Conservation (phyloP, 805 yeast species). For the Torulaspora franciscae region DNA sequence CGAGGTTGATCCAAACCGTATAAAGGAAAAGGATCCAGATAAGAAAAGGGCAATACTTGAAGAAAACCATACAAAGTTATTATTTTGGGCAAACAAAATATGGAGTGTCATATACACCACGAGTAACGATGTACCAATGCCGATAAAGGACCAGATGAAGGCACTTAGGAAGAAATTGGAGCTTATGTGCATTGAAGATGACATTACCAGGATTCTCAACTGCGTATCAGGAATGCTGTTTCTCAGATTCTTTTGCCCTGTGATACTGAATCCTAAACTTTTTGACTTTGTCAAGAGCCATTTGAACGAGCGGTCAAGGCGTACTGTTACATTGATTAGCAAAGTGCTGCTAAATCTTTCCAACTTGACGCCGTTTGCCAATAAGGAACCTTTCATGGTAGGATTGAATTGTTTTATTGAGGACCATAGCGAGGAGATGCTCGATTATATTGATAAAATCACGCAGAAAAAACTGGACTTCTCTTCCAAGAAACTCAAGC, state of each 20-base stretch:
- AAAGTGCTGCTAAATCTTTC: slow-evolving; percentile 76
- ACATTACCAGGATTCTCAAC: slow-evolving; percentile 47
- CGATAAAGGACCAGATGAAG: slow-evolving; percentile 59
- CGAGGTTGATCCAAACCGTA: slow-evolving; percentile 76
- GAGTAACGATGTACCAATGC: slow-evolving; percentile 68
- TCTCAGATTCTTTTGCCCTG: slow-evolving; percentile 83
- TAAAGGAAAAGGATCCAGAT: slow-evolving; percentile 37
- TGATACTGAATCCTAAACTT: slow-evolving; percentile 81
- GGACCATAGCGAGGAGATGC: slow-evolving; percentile 51
- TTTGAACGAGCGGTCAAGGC: slow-evolving; percentile 64
- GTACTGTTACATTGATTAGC: slow-evolving; percentile 77
- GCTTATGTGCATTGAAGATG: slow-evolving; percentile 47
- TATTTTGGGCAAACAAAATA: slow-evolving; percentile 47
- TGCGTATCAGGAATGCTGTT: slow-evolving; percentile 82
- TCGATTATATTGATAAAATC: slow-evolving; percentile 66
- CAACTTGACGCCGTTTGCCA: slow-evolving; percentile 66
- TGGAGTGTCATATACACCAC: slow-evolving; percentile 66
- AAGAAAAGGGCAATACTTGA: slow-evolving; percentile 41
- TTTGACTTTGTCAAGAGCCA: slow-evolving; percentile 68
- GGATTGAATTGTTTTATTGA: slow-evolving; percentile 64
- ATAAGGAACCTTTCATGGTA: slow-evolving; percentile 77
- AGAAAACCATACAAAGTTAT: slow-evolving; percentile 47
- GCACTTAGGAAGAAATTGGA: slow-evolving; percentile 62
- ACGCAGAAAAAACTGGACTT: slow-evolving; percentile 68
- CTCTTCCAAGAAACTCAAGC: slow-evolving; percentile 50